Base-by-base conservation (phyloP, 2,329 filamentous ascomycete genomes). In the Hirsutella minnesotensis region DNA sequence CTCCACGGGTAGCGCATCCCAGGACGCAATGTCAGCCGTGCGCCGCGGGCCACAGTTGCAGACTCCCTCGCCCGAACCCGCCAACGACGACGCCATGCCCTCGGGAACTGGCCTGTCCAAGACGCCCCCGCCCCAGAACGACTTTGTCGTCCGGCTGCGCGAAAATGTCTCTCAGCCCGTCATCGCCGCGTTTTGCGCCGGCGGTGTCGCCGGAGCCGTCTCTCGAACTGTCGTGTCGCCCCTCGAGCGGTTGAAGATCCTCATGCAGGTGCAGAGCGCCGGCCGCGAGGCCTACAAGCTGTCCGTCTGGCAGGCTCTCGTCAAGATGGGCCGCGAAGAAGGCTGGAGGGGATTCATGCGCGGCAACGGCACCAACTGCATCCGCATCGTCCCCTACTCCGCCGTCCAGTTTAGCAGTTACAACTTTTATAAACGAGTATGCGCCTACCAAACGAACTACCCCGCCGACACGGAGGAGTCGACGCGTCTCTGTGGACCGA, bases 371-470 rank as follows among this genome's bases (percentile, higher is more conserved):
- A 95, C 89, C 47, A 98, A 98, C 64, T 98, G 92, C 71, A 86
- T 98, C 55, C 86, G 92, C 48, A 98, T 98, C 52, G 87, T 98
- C 41, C 92, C 92, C 4, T 98, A 98, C 63, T 96, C 90, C 40
- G 92, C 92, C 10, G 92, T 96, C 34, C 92, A 98, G 59, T 98
- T 98, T 63, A 90, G 90, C 53, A 94, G 88, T 59, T 98, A 96
- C 69, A 96, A 94, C 61, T 79, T 96, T 52, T 98, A 98, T 67
- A 95, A 94, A 65, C 77, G 80, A 67, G 89, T 94, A 68, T 60
- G 81, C 43, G 36, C 24, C n/a, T n/a, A n/a, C n/a, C n/a, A n/a
- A n/a, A n/a, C n/a, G n/a, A n/a, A n/a, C n/a, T n/a, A n/a, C n/a
- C n/a, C n/a, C n/a, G n/a, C n/a, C n/a, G n/a, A n/a, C n/a, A n/a